Evolutionary conservation across 495 filamentous ascomycete species (phyloP).

Genomic region (Tuber borchii): DNA sequence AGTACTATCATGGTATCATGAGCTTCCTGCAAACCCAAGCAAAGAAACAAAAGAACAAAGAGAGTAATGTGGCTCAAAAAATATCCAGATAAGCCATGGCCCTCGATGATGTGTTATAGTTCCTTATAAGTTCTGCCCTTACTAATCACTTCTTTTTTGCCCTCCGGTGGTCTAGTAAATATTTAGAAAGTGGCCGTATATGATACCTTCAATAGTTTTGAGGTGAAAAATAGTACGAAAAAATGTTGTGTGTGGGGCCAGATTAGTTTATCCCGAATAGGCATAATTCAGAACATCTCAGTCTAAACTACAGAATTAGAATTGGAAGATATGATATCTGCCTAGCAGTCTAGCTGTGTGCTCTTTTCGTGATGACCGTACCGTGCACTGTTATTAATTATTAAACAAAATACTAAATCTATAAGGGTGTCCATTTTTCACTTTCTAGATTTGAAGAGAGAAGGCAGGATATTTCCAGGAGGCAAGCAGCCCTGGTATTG

Average conservation of each 20-base stretch:
- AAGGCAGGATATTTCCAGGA: not conserved
- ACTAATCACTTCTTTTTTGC: not conserved
- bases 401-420: not conserved
- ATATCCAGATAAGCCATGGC: not conserved
- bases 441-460: not conserved
- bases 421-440: not conserved
- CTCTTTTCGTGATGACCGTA: not conserved
- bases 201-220: no score
- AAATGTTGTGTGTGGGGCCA: no score
- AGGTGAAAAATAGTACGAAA: no score
- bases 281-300: not conserved
- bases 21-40: no score
- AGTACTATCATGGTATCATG: no score
- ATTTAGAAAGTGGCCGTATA: not conserved
- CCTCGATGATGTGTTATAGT: not conserved
- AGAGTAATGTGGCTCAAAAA: not conserved
- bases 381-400: not conserved
- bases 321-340: not conserved
- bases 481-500: not conserved
- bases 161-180: not conserved
- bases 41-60: not conserved
- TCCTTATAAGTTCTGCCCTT: not conserved
- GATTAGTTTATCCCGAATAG: no score
- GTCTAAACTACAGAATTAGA: not conserved
- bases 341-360: not conserved